Evolutionary conservation across 2,329 filamentous ascomycete species (phyloP).

Genomic region (Sarocladiaceae sp.): DNA sequence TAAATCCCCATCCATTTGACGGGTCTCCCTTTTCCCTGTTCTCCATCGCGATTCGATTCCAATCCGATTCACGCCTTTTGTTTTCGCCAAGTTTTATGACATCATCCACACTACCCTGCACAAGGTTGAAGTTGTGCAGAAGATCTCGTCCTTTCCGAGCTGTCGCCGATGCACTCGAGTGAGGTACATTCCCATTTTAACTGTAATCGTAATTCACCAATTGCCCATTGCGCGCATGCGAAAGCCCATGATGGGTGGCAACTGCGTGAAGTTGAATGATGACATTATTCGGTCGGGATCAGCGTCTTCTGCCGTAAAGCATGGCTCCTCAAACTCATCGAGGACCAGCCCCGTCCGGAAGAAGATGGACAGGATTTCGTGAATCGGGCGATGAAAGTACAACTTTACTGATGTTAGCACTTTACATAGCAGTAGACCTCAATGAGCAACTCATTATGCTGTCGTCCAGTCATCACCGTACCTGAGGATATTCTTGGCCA

Average conservation of each 20-base stretch:
- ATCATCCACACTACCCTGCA: conserved; percentile 3
- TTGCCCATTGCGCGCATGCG: not conserved
- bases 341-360: conserved; percentile 36
- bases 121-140: too few species aligned
- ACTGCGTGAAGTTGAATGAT: conserved; percentile 33
- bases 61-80: too few species aligned
- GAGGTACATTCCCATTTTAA: too few species aligned
- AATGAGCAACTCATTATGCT: too few species aligned
- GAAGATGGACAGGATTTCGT: conserved; percentile 39
- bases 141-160: too few species aligned
- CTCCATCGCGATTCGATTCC: not conserved
- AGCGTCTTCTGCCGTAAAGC: conserved; percentile 33
- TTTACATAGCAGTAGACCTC: too few species aligned
- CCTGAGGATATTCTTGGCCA: conserved; percentile 19
- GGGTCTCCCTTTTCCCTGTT: not conserved
- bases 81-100: not conserved
- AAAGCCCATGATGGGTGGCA: conserved; percentile 26
- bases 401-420: conserved; percentile 17
- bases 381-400: conserved; percentile 41
- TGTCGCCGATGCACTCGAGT: too few species aligned
- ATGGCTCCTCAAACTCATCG: conserved; percentile 42
- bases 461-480: conserved; percentile 13
- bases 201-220: too few species aligned
- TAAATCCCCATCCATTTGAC: not conserved
- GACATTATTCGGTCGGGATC: conserved; percentile 24